Evolutionary conservation across 1,284 basidiomycete species (phyloP).

Genomic region (Trichosporon asahii): DNA sequence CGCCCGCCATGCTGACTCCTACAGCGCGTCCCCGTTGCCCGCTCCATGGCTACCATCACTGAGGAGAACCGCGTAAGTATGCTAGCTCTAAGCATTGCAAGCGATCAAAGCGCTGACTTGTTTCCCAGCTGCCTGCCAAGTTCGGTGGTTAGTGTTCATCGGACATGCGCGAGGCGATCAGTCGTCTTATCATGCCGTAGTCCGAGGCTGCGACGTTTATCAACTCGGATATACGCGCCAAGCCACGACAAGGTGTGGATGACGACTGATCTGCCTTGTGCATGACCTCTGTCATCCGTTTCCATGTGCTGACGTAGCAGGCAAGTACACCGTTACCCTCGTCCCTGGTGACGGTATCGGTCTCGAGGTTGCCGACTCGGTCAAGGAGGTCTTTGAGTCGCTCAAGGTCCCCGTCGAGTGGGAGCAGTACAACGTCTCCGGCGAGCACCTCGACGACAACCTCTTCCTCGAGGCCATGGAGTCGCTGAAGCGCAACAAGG

Average conservation of each 20-base stretch:
- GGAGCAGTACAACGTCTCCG: conserved; percentile 98
- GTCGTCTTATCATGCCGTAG: not conserved
- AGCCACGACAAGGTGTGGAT: not conserved
- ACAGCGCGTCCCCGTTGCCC: conserved; percentile 35
- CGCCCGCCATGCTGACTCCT: conserved; percentile 8
- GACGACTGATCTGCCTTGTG: not conserved
- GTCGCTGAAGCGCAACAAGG: conserved; percentile 91
- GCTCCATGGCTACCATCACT: conserved; percentile 44
- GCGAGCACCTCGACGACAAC: conserved; percentile 87
- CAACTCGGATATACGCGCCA: not conserved
- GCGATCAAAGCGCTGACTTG: conserved; percentile 13
- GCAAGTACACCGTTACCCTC: conserved; percentile 67
- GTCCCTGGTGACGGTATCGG: conserved; percentile 98
- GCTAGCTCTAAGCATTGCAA: not conserved
- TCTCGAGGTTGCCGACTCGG: conserved; percentile 93
- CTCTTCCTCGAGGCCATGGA: conserved; percentile 98
- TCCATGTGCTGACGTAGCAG: conserved; percentile 24
- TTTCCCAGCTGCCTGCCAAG: conserved; percentile 75
- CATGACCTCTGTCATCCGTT: not conserved
- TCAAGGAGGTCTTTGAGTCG: conserved; percentile 98
- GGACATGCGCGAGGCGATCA: conserved; percentile 49
- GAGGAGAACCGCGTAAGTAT: conserved; percentile 46
- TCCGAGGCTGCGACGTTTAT: not conserved
- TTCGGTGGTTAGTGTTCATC: conserved; percentile 76
- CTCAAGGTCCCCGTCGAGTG: conserved; percentile 98